Evolutionary conservation across 257 asterid species (phyloP).

Genomic region (Przewalskia tangutica): DNA sequence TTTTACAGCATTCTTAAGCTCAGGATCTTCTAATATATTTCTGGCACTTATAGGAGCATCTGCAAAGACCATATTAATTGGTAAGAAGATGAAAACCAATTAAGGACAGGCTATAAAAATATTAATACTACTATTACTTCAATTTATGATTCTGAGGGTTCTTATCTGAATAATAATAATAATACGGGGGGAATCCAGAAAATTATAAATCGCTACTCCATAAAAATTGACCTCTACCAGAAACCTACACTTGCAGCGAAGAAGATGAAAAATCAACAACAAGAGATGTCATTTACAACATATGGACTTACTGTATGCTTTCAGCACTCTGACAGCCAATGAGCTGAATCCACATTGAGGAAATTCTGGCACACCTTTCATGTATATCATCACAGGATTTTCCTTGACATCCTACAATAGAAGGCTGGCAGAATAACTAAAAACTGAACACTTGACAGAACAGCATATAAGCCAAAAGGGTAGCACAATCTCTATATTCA

Average conservation of each 20-base stretch:
- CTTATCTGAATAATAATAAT: too few relatives aligned
- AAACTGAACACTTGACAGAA: background rate
- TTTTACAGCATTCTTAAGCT: constrained; percentile 84
- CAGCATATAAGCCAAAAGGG: background rate
- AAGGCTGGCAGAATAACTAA: constrained; percentile 12
- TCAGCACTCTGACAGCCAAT: constrained; percentile 77
- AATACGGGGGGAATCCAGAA: too few relatives aligned
- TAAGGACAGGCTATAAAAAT: background rate
- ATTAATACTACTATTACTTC: too few relatives aligned
- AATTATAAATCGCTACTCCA: too few relatives aligned
- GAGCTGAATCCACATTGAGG: constrained; percentile 98
- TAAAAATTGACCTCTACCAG: background rate
- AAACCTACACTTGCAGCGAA: background rate
- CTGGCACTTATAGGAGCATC: constrained; percentile 70
- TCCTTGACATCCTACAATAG: constrained; percentile 75
- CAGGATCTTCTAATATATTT: constrained; percentile 77
- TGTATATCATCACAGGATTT: constrained; percentile 85
- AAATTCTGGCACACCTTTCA: constrained; percentile 85
- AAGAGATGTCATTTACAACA: background rate
- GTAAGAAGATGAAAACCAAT: constrained; percentile 4
- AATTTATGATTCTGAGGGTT: too few relatives aligned
- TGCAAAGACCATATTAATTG: constrained; percentile 25
- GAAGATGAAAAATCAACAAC: background rate
- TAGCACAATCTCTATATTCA: background rate
- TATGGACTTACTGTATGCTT: constrained; percentile 60